A percentile compares a stretch with the other conserved stretches of the same genome.
These are phyloP conservation scores for Rhododendron griersonianum DNA, from an alignment of 148 eudicot species.

Conservation along the genomic window DNA sequence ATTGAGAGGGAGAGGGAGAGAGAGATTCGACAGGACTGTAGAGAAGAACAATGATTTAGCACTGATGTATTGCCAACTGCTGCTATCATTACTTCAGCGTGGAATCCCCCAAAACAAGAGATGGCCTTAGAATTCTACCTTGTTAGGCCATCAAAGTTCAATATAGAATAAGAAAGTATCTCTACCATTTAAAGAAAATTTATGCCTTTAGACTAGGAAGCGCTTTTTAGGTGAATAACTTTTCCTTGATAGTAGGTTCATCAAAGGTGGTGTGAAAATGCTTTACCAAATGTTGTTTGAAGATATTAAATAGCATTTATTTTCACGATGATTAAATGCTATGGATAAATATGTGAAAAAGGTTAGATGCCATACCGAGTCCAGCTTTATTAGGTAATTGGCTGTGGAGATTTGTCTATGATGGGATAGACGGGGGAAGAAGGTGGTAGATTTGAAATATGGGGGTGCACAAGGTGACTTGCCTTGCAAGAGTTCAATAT, in stretches of 20 bases:
- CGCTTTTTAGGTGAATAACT: background rate
- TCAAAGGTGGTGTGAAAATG: background rate
- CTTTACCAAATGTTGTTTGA: background rate
- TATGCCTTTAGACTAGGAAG: background rate
- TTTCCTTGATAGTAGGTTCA: background rate
- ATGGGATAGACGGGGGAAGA: background rate
- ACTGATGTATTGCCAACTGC: background rate
- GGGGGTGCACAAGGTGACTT: background rate
- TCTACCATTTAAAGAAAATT: background rate
- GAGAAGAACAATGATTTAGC: background rate
- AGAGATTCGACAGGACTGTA: background rate
- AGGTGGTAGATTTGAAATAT: background rate
- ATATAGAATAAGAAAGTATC: background rate
- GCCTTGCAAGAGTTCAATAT: background rate
- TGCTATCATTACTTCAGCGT: background rate
- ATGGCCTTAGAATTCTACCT: background rate
- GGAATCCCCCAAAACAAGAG: background rate
- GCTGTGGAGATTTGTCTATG: background rate
- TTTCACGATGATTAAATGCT: no score
- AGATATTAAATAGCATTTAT: background rate
- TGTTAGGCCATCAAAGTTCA: background rate
- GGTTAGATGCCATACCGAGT: background rate
- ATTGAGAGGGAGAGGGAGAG: background rate
- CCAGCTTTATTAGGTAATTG: background rate
- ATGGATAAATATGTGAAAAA: background rate